phyloP scores from a whole-genome alignment of 2,329 filamentous ascomycete genomes.

The Aspergillus fischeri region DNA sequence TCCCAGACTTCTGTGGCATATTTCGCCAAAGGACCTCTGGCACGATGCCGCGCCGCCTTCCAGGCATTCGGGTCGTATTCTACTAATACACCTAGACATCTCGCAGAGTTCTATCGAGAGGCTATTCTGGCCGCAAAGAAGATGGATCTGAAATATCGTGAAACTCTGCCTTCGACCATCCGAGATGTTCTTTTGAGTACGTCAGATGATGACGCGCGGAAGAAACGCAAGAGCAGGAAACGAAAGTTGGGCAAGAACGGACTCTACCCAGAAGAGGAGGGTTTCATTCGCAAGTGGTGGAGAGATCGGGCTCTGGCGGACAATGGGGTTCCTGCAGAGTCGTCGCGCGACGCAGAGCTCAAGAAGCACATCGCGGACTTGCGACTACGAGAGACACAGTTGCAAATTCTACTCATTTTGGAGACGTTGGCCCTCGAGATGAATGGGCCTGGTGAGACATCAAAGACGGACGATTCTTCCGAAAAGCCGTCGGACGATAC shows the following conservation, averaged over 20 bases:
- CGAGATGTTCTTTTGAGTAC: conserved; percentile 33
- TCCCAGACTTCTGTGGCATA: conserved; percentile 47
- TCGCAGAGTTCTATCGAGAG: conserved; percentile 39
- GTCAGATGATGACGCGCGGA: conserved; percentile 34
- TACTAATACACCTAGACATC: conserved; percentile 19
- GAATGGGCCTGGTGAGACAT: conserved; percentile 13
- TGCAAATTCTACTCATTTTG: conserved; percentile 48
- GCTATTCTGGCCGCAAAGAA: conserved; percentile 43
- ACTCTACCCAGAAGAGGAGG: conserved; percentile 44
- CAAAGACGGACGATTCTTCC: conserved; percentile 16
- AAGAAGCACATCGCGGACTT: conserved; percentile 42
- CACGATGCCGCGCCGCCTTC: conserved; percentile 42
- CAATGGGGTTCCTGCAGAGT: conserved; percentile 21
- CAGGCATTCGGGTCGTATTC: conserved; percentile 24
- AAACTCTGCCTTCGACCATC: conserved; percentile 40
- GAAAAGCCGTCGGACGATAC: conserved; percentile 13
- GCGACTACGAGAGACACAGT: conserved; percentile 45
- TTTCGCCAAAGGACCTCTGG: conserved; percentile 49
- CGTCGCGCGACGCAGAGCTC: conserved; percentile 33
- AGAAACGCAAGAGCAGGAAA: conserved; percentile 35
- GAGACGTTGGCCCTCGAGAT: conserved; percentile 45
- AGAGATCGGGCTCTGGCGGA: conserved; percentile 32
- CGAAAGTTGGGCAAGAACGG: conserved; percentile 45
- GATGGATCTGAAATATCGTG: conserved; percentile 46
- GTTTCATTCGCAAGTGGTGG: conserved; percentile 45